A percentile compares a stretch with the other conserved stretches of the same genome.
Evolutionary conservation across 176 grass and related monocot genomes (phyloP).

Genomic region (Aechmea fasciata): DNA sequence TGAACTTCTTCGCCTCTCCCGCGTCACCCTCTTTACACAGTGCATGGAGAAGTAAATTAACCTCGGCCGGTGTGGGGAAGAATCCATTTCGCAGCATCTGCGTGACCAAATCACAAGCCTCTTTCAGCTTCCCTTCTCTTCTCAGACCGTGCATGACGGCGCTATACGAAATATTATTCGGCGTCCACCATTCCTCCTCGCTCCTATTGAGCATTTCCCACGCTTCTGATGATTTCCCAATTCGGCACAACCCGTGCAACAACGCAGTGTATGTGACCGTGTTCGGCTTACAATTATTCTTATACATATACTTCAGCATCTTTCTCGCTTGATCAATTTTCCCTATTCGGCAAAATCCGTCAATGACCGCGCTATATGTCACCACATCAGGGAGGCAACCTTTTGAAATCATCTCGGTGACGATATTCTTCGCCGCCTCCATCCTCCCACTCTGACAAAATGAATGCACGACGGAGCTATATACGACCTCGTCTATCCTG

Average conservation of each 20-base stretch:
- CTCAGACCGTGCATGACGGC: slow-evolving; percentile 89
- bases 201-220: slow-evolving; percentile 81
- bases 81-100: slow-evolving; percentile 80
- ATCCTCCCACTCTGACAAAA: slow-evolving; percentile 75
- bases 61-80: slow-evolving; percentile 70
- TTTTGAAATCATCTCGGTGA: slow-evolving; percentile 73
- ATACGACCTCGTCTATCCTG: slow-evolving; percentile 61
- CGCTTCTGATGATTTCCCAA: slow-evolving; percentile 61
- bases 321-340: slow-evolving; percentile 73
- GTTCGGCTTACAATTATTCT: slow-evolving; percentile 69
- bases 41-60: slow-evolving; percentile 84
- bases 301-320: slow-evolving; percentile 78
- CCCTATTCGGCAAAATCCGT: slow-evolving; percentile 75
- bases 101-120: slow-evolving; percentile 69
- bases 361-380: slow-evolving; percentile 73
- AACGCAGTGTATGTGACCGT: slow-evolving; percentile 77
- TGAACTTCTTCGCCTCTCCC: slow-evolving; percentile 66
- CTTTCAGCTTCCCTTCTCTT: slow-evolving; percentile 76
- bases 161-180: slow-evolving; percentile 68
- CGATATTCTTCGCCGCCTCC: slow-evolving; percentile 58
- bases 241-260: slow-evolving; percentile 81
- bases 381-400: slow-evolving; percentile 73
- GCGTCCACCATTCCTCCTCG: slow-evolving; percentile 82
- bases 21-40: slow-evolving; percentile 54
- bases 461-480: slow-evolving; percentile 63